phyloP scores from a whole-genome alignment of 331 rosid genomes.

The Spiraea crenata region DNA sequence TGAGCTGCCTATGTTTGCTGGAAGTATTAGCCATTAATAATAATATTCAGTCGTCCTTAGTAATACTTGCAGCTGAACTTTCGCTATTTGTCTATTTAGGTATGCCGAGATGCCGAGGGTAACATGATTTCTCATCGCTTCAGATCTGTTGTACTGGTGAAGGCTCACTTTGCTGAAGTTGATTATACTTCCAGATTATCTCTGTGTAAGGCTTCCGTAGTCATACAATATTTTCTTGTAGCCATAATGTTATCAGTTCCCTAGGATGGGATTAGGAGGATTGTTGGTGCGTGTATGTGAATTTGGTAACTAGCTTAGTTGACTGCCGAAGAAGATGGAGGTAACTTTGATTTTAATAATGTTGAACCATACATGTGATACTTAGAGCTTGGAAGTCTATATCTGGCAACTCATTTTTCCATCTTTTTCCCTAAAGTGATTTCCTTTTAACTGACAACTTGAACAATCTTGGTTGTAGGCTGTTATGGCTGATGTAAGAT shows the following conservation, averaged over 20 bases:
- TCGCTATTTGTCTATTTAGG: slow-evolving; percentile 31
- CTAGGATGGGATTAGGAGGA: not conserved
- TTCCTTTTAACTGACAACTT: slow-evolving; percentile 9
- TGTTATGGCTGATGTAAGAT: slow-evolving; percentile 97
- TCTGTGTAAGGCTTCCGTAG: not conserved
- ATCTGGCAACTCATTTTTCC: not conserved
- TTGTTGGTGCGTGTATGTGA: too few species aligned
- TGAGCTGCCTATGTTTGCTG: too few species aligned
- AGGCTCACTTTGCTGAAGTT: slow-evolving; percentile 86
- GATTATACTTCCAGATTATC: slow-evolving; percentile 48
- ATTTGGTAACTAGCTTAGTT: too few species aligned
- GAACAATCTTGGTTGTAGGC: slow-evolving; percentile 55
- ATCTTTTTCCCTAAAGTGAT: not conserved
- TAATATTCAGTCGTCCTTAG: slow-evolving; percentile 8
- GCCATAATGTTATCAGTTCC: not conserved
- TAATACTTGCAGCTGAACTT: slow-evolving; percentile 23
- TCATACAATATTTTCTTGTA: not conserved
- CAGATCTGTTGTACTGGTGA: slow-evolving; percentile 72
- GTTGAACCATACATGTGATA: slow-evolving; percentile 9
- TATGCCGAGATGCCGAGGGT: slow-evolving; percentile 97
- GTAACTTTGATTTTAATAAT: slow-evolving; percentile 40
- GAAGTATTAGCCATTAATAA: too few species aligned
- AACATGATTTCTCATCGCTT: slow-evolving; percentile 82
- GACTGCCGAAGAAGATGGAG: too few species aligned
- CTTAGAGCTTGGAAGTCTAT: not conserved